phyloP scores from a whole-genome alignment of 2,329 filamentous ascomycete genomes.

The Fusarium sulawesiense region DNA sequence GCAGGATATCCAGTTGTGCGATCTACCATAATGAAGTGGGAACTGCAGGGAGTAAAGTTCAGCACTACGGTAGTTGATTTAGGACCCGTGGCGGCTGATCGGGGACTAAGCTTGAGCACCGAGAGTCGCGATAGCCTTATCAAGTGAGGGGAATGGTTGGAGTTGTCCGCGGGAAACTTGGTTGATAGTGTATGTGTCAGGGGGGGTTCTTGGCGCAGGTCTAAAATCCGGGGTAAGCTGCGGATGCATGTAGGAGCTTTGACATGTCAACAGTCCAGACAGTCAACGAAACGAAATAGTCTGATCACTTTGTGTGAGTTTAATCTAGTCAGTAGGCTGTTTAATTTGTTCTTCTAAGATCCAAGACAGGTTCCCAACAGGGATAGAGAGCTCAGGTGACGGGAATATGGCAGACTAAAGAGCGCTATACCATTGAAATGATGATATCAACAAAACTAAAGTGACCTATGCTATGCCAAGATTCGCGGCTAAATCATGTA shows the following conservation, averaged over 20 bases:
- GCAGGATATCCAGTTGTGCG: constrained; percentile 4
- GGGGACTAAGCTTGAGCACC: constrained; percentile 28
- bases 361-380: not conserved
- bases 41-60: constrained; percentile 10
- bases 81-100: constrained; percentile 17
- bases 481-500: constrained; percentile 1
- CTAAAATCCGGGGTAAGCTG: constrained; percentile 35
- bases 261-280: not conserved
- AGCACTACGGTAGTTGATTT: constrained; percentile 39
- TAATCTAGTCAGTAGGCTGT: not conserved
- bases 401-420: not conserved
- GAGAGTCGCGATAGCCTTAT: constrained; percentile 23
- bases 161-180: constrained; percentile 38
- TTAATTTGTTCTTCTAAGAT: not conserved
- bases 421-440: not conserved
- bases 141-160: constrained; percentile 5
- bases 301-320: not conserved
- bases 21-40: constrained; percentile 3
- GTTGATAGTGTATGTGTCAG: not conserved
- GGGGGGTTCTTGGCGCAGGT: not conserved
- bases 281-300: not conserved
- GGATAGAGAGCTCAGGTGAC: not conserved
- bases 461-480: constrained; percentile 1
- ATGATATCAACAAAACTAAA: constrained; percentile 8
- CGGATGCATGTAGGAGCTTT: constrained; percentile 19